Base-by-base conservation (phyloP, 192 early-diverging fungal genomes). In the Glomus cerebriforme region DNA sequence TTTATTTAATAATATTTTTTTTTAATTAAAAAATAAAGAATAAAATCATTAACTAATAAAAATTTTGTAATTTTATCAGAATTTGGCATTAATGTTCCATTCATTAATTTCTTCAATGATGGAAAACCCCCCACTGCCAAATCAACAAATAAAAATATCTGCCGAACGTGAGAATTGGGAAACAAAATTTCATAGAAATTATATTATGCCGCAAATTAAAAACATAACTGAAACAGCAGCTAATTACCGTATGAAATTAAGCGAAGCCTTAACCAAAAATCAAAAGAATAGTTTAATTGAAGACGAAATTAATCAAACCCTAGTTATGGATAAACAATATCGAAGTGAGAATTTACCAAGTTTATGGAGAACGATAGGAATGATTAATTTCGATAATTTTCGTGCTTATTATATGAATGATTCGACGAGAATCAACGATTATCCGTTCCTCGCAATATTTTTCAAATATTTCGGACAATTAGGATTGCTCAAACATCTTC, bases 281-380 rank as follows among this genome's bases (percentile, higher is more conserved):
- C 35, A 47, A 8, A 37, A 73, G 34, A 59, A 7, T 59, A 59
- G 15, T 2, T 19, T 72, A 5, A 24, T 78, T 58, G 77, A 78
- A 5, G 19, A 7, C 3, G 77, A 64, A 31, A n/a, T 78, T 19
- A 39, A 70, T 59, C 47, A 78, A 66, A 72, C 64, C 4, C 12
- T 19, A 66, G 26, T 7, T 15, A 77, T 63, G 60, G 24, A 34
- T 29, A 17, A 63, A 31, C 19, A 37, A 65, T 37, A 77, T 64
- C 24, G 62, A 65, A 58, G 60, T 32, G 9, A 26, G 31, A 9
- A 73, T 31, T 43, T 64, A 31, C 68, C 72, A 22, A 34, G 59
- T 74, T 69, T 79, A 26, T 79, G 79, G 79, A 34, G 79, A 35
- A 26, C 17, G 22, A 31, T 71, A 43, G 71, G 71, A 27, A 34